Evolutionary conservation across 805 yeast species (phyloP), one percentile per base, ranked within the genome.

Genomic region (Candida vaughaniae): DNA sequence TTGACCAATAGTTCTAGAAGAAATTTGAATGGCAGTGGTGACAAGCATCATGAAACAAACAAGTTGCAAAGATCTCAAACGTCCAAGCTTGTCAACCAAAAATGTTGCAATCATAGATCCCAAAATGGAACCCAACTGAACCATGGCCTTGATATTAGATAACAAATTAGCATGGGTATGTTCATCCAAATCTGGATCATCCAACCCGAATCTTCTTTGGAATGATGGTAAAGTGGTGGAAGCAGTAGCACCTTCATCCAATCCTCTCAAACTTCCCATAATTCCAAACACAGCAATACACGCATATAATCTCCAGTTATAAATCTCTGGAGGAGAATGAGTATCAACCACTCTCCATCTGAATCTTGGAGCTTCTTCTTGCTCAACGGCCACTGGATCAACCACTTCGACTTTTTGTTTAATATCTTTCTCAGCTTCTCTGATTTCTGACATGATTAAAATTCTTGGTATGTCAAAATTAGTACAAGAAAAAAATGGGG

Each of bases 121-220:
- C 26, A 73, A 79, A 25, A 76, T 66, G 14, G 77, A 69, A 2
- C 80, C 80, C 19, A 77, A 51, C 47, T 73, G 79, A 6, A 77
- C 82, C 82, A 78, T 78, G 5, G 80, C 60, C 3, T 76, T 66
- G 48, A 77, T 77, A 49, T 75, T 77, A 5, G 80, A 72, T 43
- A 66, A 66, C 43, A 72, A 52, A 43, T 71, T 60, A 4, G 80
- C 80, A n/a, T 69, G 28, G 9, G 64, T 52, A 5, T 52, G 25
- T 3, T 43, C 56, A 3, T 71, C 33, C 43, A 64, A 65, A 16
- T 46, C 43, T 4, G 60, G 49, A 46, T 73, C 75, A 11, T 55
- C 49, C 16, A 78, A 59, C 0, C 78, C 78, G 47, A 75, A 75
- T 33, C 55, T 53, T 5, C 49, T 35, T 20, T 48, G 55, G 51